These are phyloP conservation scores for Avena atlantica DNA, from an alignment of 176 grass and related monocot genomes.

Conservation along the genomic window DNA sequence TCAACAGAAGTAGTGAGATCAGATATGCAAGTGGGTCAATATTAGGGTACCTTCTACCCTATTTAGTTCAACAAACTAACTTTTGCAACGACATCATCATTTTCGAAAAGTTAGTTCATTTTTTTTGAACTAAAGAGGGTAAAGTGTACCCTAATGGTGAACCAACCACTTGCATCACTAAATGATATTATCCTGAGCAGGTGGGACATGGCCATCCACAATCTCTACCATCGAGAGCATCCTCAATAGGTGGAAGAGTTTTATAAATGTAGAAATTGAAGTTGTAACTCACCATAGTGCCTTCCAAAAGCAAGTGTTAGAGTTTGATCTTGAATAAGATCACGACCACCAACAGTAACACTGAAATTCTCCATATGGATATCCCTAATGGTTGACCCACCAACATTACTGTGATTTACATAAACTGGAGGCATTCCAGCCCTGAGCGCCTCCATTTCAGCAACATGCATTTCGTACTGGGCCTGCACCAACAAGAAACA, in stretches of 20 bases:
- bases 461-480: conserved; percentile 87
- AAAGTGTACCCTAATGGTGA: no score
- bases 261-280: not conserved
- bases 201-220: not conserved
- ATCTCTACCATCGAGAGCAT: not conserved
- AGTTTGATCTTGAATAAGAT: conserved; percentile 87
- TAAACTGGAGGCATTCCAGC: conserved; percentile 89
- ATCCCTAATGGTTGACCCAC: conserved; percentile 80
- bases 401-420: conserved; percentile 71
- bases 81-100: no score
- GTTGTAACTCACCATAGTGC: conserved; percentile 77
- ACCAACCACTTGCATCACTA: no score
- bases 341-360: conserved; percentile 88
- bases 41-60: no score
- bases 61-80: no score
- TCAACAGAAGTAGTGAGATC: not conserved
- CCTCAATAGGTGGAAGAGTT: not conserved
- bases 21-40: not conserved
- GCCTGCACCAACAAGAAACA: conserved; percentile 61
- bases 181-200: conserved; percentile 10
- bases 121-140: no score
- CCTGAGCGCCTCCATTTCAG: conserved; percentile 84
- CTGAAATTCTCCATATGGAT: conserved; percentile 99
- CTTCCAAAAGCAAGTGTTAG: conserved; percentile 87
- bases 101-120: no score